A percentile compares a stretch with the other conserved stretches of the same genome.
phyloP scores from a whole-genome alignment of 768 basidiomycete genomes.

The Pulveroboletus sp. region DNA sequence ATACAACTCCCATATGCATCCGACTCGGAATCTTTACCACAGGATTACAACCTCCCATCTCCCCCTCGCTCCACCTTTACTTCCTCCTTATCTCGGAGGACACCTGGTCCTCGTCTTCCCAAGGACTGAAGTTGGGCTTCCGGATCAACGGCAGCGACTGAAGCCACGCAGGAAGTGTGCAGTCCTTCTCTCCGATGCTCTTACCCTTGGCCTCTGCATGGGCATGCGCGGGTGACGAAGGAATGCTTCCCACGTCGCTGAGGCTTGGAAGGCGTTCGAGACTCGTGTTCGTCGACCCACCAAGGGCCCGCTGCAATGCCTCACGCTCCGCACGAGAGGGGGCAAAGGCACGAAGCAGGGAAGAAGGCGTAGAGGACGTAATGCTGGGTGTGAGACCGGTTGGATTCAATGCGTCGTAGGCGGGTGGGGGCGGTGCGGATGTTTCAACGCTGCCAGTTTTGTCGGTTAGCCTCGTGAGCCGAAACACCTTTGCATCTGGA shows the following conservation, averaged over 20 bases:
- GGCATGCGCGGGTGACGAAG: conserved; percentile 58
- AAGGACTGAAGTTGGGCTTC: conserved; percentile 76
- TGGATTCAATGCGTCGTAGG: conserved; percentile 59
- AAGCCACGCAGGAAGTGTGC: conserved; percentile 61
- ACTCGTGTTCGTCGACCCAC: conserved; percentile 69
- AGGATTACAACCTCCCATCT: not conserved
- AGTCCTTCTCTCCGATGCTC: conserved; percentile 23
- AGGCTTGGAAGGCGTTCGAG: conserved; percentile 75
- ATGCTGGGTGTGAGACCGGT: conserved; percentile 44
- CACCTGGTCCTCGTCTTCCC: conserved; percentile 65
- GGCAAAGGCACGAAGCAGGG: conserved; percentile 75
- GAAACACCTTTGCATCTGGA: conserved; percentile 84
- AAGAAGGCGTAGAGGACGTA: conserved; percentile 42
- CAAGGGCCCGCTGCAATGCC: conserved; percentile 74
- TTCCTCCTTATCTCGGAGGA: conserved; percentile 17
- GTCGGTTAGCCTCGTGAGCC: conserved; percentile 36
- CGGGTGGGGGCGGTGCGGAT: conserved; percentile 8
- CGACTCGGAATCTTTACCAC: conserved; percentile 11
- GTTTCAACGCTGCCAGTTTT: conserved; percentile 11
- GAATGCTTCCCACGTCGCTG: conserved; percentile 70
- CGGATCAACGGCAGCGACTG: conserved; percentile 60
- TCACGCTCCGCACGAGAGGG: conserved; percentile 87
- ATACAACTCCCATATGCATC: conserved; percentile 13
- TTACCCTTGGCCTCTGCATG: conserved; percentile 35
- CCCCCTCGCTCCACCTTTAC: conserved; percentile 15